Base-by-base conservation (phyloP, 2,329 filamentous ascomycete genomes). In the Colletotrichum paranaense region DNA sequence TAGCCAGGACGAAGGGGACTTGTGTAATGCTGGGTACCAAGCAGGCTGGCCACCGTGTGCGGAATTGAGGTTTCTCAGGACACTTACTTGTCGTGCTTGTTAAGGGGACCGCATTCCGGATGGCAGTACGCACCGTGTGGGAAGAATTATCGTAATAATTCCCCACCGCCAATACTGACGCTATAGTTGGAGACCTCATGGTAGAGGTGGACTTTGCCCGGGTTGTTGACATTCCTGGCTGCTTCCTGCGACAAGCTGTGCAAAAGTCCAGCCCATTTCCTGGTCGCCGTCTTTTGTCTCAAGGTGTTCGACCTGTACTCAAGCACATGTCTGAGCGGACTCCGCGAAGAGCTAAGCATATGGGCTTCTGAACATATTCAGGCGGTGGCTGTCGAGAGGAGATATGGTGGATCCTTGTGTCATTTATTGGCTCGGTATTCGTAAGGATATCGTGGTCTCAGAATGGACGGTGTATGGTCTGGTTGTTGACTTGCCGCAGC, bases 331-430 rank as follows among this genome's bases (percentile, higher is more conserved):
- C 14, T 28, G 53, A 28, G 26, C 24, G 42, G 28, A 26, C 64
- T 70, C 26, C 26, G 42, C 28, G 24, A 65, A 66, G 49, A 68
- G 35, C 60, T 46, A 58, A 55, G 60, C 53, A 55, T 67, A 65
- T 35, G 60, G 60, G 19, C 52, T 35, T 62, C 49, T 16, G 8
- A 26, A 14, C 8, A 49, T 11, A 49, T 22, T 7, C 7, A 49
- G 42, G 42, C 19, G 42, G 42, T 68, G n/a, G 35, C 35, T 16
- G 67, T 55, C 60, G 60, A 70, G 22, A 42, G 56, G 66, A 38
- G 53, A 72, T 68, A 19, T 30, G 46, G 64, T 35, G n/a, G 38
- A 24, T 58, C 62, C 53, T 35, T 24, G 22, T 22, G 58, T 68
- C 58, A 65, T 35, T 42, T 22, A 32, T n/a, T 63, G 26, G 68